phyloP scores from a whole-genome alignment of 2,329 filamentous ascomycete species.

The Penicillium sp. region DNA sequence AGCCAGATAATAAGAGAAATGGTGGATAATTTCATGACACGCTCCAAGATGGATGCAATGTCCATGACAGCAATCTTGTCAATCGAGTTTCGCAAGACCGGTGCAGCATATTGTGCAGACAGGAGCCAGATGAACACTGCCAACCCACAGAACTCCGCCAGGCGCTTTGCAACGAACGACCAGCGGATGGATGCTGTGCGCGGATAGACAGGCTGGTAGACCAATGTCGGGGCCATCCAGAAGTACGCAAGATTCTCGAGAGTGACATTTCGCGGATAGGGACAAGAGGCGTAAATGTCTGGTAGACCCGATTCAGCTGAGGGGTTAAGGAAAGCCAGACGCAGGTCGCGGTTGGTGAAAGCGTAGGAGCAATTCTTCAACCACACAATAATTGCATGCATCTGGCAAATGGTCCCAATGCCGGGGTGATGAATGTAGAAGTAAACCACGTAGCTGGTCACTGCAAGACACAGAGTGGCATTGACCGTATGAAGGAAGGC shows the following conservation, averaged over 20 bases:
- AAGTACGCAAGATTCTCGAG: constrained; percentile 87
- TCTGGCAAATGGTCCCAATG: constrained; percentile 84
- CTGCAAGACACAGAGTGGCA: constrained; percentile 72
- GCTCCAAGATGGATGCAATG: constrained; percentile 76
- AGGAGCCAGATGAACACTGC: constrained; percentile 93
- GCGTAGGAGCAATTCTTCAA: constrained; percentile 95
- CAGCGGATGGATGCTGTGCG: constrained; percentile 78
- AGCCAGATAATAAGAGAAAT: constrained; percentile 97
- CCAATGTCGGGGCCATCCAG: constrained; percentile 94
- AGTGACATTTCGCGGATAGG: constrained; percentile 89
- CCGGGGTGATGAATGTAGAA: constrained; percentile 88
- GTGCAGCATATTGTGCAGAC: constrained; percentile 89
- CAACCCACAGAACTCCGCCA: constrained; percentile 73
- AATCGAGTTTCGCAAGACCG: constrained; percentile 83
- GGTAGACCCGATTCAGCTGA: constrained; percentile 68
- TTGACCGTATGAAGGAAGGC: constrained; percentile 81
- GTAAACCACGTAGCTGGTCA: constrained; percentile 85
- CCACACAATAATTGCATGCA: constrained; percentile 94
- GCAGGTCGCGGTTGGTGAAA: constrained; percentile 91
- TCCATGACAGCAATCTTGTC: constrained; percentile 81
- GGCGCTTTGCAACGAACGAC: constrained; percentile 80
- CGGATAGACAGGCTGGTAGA: constrained; percentile 96
- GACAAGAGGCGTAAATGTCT: constrained; percentile 75
- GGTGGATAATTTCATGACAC: constrained; percentile 90
- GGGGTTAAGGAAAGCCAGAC: constrained; percentile 84